A percentile compares a stretch with the other conserved stretches of the same genome.
Conservation (phyloP, 441 rosid species). For the Gossypium davidsonii region DNA sequence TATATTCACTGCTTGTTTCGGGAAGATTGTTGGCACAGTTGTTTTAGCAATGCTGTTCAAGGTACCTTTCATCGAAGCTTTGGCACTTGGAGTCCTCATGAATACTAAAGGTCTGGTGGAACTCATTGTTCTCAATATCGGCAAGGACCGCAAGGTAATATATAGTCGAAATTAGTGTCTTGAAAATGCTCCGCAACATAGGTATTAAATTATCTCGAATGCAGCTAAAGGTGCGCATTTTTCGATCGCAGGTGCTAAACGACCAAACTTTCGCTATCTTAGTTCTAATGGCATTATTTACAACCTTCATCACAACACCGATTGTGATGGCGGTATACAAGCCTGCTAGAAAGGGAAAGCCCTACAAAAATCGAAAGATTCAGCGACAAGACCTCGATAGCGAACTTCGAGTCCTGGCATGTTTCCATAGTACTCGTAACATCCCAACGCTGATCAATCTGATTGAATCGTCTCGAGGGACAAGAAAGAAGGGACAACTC, state of each 20-base stretch:
- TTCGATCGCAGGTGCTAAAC: constrained; percentile 39
- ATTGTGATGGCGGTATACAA: constrained; percentile 40
- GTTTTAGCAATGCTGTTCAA: constrained; percentile 28
- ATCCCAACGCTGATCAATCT: constrained; percentile 52
- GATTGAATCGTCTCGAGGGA: constrained; percentile 53
- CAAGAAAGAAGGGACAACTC: constrained; percentile 33
- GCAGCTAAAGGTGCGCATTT: too few species aligned
- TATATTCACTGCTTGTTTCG: constrained; percentile 46
- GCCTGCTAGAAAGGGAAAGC: constrained; percentile 46
- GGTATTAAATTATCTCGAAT: background rate
- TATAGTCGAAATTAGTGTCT: background rate
- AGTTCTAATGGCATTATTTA: constrained; percentile 56
- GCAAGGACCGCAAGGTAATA: constrained; percentile 51
- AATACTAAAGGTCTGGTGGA: constrained; percentile 69
- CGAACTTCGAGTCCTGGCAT: constrained; percentile 46
- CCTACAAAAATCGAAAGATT: constrained; percentile 39
- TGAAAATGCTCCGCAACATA: background rate
- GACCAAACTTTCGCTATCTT: constrained; percentile 51
- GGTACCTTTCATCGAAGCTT: constrained; percentile 43
- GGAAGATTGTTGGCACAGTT: constrained; percentile 53
- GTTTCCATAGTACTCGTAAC: constrained; percentile 56
- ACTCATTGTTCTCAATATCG: constrained; percentile 57
- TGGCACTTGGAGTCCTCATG: constrained; percentile 54
- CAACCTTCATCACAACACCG: constrained; percentile 60
- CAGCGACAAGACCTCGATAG: constrained; percentile 37